Base-by-base conservation (phyloP, 2,329 filamentous ascomycete genomes). In the Mollisiaceae sp. region DNA sequence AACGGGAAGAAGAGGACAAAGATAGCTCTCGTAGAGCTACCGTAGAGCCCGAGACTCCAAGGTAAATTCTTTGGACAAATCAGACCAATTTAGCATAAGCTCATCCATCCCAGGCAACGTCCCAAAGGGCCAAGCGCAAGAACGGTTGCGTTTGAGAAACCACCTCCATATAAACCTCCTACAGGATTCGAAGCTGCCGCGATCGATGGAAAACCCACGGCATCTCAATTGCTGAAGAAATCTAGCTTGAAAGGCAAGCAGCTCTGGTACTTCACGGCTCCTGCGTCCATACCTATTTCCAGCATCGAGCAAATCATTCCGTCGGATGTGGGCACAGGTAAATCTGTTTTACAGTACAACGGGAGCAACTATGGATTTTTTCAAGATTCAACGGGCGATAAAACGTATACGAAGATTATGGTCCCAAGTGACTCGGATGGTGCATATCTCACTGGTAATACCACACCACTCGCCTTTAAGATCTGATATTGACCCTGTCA, bases 251-350 rank as follows among this genome's bases (percentile, higher is more conserved):
- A 87, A 63, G 89, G 89, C 68, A 93, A 92, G 80, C 88, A 93
- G 75, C 82, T 93, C 65, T 94, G 91, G 91, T 91, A 93, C 76
- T 92, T 94, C 71, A 91, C 89, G 11, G 88, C 89, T 3, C 91
- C 91, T 1, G 85, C 87, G 6, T 86, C 86, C 12, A 79, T 93
- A 2, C 87, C 90, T n/a, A 83, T 93, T 64, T 86, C 85, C 12
- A 82, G 89, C 1, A 79, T 93, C 56, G 85, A 88, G 74, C 83
- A 89, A 69, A 80, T 92, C 67, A 83, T 88, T 43, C 83, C 92
- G 50, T 83, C 83, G 71, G 84, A 87, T 64, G 82, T 84, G 60
- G 79, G 83, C 65, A 78, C 81, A 1, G 83, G 82, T 24, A 80
- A 85, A 41, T 71, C 84, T 4, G 78, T 91, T 15, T 78, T 92